Percentiles rank a stretch among this genome's conserved stretches.
Evolutionary conservation across 768 basidiomycete species (phyloP).

Genomic region (Lentinus tigrinus): DNA sequence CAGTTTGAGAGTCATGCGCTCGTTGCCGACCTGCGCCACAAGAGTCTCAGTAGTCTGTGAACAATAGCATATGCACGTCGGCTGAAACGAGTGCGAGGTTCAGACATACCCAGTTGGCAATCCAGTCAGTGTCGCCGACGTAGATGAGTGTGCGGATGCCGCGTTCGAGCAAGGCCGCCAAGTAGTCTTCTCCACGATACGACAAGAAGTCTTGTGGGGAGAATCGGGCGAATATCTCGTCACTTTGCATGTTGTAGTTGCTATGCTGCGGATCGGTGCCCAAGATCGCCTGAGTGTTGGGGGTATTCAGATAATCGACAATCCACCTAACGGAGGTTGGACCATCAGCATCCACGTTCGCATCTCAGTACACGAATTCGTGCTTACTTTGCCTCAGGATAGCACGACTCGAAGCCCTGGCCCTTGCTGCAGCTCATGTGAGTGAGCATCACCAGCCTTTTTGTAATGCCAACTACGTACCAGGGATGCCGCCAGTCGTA

Average conservation of each 20-base stretch:
- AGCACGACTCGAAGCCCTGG: too few relatives aligned
- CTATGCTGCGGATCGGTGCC: slow-evolving; percentile 57
- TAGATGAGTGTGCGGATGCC: slow-evolving; percentile 50
- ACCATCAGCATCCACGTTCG: too few relatives aligned
- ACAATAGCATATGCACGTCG: too few relatives aligned
- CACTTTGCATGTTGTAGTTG: slow-evolving; percentile 42
- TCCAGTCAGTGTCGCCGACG: slow-evolving; percentile 53
- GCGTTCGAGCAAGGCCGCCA: slow-evolving; percentile 53
- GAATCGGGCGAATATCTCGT: too few relatives aligned
- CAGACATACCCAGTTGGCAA: slow-evolving; percentile 50
- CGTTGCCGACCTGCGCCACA: slow-evolving; percentile 45
- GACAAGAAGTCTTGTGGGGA: slow-evolving; percentile 1
- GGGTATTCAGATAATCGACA: too few relatives aligned
- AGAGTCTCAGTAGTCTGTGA: neutral
- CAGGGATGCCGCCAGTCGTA: slow-evolving; percentile 57
- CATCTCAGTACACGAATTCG: too few relatives aligned
- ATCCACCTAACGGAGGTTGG: too few relatives aligned
- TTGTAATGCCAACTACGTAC: too few relatives aligned
- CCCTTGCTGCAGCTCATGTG: too few relatives aligned
- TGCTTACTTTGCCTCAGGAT: too few relatives aligned
- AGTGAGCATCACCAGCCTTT: too few relatives aligned
- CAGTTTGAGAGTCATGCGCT: slow-evolving; percentile 51
- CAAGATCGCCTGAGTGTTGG: too few relatives aligned
- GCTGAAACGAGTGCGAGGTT: neutral
- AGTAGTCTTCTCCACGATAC: slow-evolving; percentile 34